Evolutionary conservation across 2,329 filamentous ascomycete species (phyloP).

Genomic region (Aspergillus tubingensis): DNA sequence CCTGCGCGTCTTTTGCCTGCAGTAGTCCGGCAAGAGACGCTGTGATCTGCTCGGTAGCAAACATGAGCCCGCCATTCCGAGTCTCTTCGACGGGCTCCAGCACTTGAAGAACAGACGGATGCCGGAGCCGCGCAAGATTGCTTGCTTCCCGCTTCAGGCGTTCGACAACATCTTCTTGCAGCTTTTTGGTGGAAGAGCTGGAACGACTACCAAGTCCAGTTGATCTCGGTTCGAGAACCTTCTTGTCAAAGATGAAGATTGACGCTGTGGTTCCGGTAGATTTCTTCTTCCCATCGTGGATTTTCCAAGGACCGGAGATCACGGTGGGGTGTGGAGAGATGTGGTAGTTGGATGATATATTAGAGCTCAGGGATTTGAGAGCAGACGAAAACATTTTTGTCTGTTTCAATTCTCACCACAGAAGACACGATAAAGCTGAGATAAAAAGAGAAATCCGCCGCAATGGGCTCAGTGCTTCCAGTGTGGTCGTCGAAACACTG

Average conservation of each 20-base stretch:
- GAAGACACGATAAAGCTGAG: background rate
- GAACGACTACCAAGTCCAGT: slow-evolving; percentile 62
- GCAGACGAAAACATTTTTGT: slow-evolving; percentile 84
- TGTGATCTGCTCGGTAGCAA: slow-evolving; percentile 89
- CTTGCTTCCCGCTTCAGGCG: slow-evolving; percentile 89
- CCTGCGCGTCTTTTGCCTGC: slow-evolving; percentile 86
- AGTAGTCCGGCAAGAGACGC: slow-evolving; percentile 81
- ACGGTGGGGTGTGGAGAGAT: slow-evolving; percentile 75
- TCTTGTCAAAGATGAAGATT: slow-evolving; percentile 92
- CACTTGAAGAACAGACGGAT: slow-evolving; percentile 89
- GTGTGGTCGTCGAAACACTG: background rate
- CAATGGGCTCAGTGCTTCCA: background rate
- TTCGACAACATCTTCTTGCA: slow-evolving; percentile 87
- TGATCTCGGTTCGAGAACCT: slow-evolving; percentile 72
- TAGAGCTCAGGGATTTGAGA: slow-evolving; percentile 90
- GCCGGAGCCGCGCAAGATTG: slow-evolving; percentile 80
- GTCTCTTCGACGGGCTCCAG: slow-evolving; percentile 96
- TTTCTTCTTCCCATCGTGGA: slow-evolving; percentile 97
- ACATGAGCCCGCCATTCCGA: slow-evolving; percentile 85
- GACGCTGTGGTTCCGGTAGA: slow-evolving; percentile 85
- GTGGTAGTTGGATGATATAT: slow-evolving; percentile 90
- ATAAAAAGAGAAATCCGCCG: background rate
- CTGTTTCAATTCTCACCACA: background rate
- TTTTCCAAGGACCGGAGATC: slow-evolving; percentile 90
- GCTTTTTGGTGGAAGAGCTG: slow-evolving; percentile 68